A percentile compares a stretch with the other conserved stretches of the same genome.
Evolutionary conservation across 2,329 filamentous ascomycete species (phyloP).

Genomic region (Fusarium brevicatenulatum): DNA sequence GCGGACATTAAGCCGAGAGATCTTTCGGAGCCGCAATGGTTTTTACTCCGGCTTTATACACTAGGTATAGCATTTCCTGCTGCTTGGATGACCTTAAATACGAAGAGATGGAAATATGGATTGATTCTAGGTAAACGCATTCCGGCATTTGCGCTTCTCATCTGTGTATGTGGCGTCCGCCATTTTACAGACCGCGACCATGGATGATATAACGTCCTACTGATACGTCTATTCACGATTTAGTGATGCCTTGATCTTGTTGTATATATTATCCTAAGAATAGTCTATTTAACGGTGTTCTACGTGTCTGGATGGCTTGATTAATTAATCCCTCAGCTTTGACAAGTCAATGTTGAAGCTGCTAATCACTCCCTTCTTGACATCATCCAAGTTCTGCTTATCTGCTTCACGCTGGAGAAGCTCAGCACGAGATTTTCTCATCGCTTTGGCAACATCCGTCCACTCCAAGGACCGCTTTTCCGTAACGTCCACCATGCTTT

Average conservation of each 20-base stretch:
- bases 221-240: not conserved
- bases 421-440: not conserved
- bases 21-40: not conserved
- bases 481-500: not conserved
- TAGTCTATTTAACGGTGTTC: not conserved
- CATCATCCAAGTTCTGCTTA: not conserved
- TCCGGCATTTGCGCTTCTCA: not conserved
- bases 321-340: not conserved
- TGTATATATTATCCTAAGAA: accelerated
- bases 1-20: not conserved
- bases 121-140: accelerated
- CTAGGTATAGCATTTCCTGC: not conserved
- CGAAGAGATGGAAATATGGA: not conserved
- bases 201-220: accelerated
- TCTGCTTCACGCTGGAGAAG: not conserved
- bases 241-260: accelerated
- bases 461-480: not conserved
- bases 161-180: not conserved
- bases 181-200: not conserved
- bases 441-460: not conserved
- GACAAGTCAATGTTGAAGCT: not conserved
- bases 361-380: not conserved
- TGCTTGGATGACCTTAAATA: accelerated
- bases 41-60: not conserved
- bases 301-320: not conserved